phyloP scores from a whole-genome alignment of 176 grass and related monocot genomes.

The Paspalum notatum region DNA sequence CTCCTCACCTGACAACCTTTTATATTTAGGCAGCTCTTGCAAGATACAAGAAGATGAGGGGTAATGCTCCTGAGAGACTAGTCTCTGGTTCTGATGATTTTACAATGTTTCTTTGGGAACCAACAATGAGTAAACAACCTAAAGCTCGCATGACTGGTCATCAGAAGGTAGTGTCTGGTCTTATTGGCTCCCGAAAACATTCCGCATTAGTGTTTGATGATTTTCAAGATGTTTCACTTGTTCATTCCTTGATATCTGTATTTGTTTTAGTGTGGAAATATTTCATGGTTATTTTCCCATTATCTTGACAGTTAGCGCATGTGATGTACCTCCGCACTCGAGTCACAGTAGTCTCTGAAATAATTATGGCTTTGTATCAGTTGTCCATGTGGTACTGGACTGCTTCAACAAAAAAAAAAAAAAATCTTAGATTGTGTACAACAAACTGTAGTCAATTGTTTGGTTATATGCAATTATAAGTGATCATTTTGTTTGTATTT shows the following conservation, averaged over 20 bases:
- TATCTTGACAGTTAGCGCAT: background rate
- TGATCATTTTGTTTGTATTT: conserved; percentile 29
- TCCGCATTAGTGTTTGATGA: background rate
- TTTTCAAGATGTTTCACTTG: background rate
- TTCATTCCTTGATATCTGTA: conserved; percentile 17
- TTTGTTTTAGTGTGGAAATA: background rate
- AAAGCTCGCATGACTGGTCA: conserved; percentile 97
- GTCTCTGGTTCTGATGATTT: conserved; percentile 99
- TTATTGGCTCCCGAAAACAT: background rate
- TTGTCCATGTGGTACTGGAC: background rate
- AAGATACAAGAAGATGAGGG: conserved; percentile 89
- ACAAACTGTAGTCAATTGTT: background rate
- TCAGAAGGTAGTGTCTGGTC: conserved; percentile 72
- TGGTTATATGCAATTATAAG: background rate
- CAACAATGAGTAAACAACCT: conserved; percentile 69
- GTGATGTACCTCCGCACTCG: background rate
- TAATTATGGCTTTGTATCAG: background rate
- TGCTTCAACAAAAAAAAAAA: no score
- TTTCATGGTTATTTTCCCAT: background rate
- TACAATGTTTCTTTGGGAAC: conserved; percentile 97
- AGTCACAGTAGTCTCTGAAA: background rate
- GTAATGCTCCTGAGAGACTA: conserved; percentile 85
- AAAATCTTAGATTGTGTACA: background rate
- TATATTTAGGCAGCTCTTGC: conserved; percentile 69
- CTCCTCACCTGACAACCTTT: conserved; percentile 5